Conservation (phyloP, 2,329 filamentous ascomycete genomes). For the Curvularia sp. region DNA sequence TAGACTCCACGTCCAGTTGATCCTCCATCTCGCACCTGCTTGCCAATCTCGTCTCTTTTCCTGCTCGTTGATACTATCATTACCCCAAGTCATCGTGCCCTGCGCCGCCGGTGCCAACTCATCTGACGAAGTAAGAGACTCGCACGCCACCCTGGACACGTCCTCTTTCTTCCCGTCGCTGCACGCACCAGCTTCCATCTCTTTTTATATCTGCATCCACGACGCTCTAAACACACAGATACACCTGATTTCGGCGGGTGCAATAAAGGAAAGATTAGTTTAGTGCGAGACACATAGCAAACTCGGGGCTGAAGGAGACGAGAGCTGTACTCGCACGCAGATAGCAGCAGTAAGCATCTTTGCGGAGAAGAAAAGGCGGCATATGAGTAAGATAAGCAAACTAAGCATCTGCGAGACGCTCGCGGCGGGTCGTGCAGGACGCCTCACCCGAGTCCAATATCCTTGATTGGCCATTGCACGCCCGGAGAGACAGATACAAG, state of each 20-base stretch:
- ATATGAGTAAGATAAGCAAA: neutral
- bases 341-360: neutral
- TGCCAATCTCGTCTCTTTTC: conserved; percentile 2
- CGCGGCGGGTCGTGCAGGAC: conserved; percentile 6
- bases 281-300: neutral
- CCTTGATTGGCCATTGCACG: neutral
- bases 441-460: conserved; percentile 8
- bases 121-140: neutral
- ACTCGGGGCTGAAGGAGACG: conserved; percentile 7
- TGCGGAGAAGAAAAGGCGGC: neutral
- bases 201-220: neutral
- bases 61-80: conserved; percentile 2
- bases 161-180: conserved; percentile 6
- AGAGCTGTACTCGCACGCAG: neutral
- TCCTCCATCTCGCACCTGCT: conserved; percentile 4
- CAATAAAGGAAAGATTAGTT: neutral
- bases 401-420: neutral
- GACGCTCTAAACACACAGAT: neutral
- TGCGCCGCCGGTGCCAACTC: conserved; percentile 1
- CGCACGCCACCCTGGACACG: conserved; percentile 1
- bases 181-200: neutral
- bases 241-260: neutral
- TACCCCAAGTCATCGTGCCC: conserved; percentile 15
- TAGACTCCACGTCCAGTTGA: conserved; percentile 6
- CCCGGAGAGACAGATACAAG: neutral